Evolutionary conservation across 2,329 filamentous ascomycete species (phyloP), one percentile per base, ranked within the genome.

Genomic region (Periconia digitata): DNA sequence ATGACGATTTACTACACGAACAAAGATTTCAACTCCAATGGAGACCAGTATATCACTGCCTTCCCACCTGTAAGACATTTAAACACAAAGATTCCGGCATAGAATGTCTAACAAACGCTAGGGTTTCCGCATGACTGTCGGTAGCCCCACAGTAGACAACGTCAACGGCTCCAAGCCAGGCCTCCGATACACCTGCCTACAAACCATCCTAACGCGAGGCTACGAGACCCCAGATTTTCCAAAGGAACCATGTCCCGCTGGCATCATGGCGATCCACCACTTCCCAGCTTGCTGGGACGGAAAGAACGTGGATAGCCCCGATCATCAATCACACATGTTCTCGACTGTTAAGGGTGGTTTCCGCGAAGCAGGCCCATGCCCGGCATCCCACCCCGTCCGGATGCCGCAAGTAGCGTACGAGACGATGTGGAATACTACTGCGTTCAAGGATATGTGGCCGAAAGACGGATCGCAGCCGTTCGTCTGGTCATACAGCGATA

Each of bases 211-310:
- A 47, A 72, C 69, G 21, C 57, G 50, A 18, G 59, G 49, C 38
- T 49, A 7, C 38, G 55, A 54, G 29, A 56, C 49, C 15, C 49
- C 47, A 8, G 43, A 45, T 37, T 65, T 65, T 38, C 62, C 62
- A n/a, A 48, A 40, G 1, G 40, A 54, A 20, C 58, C 60, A 2
- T 65, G 62, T 29, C 46, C 55, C 1, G 59, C 53, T 1, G 62
- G 62, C 3, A 62, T 63, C 21, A 62, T 60, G 56, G 57, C 51
- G 13, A 44, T 51, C 43, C 40, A 56, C 41, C 32, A 86, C 74
- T 86, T 89, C 72, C 85, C 85, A 2, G 86, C 84, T 24, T 65
- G 64, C 69, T 79, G 76, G 76, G 75, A 79, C 49, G 76, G 76
- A 46, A 72, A 71, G 56, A 77, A 77, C 59, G 44, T 74, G 4